phyloP scores from a whole-genome alignment of 2,329 filamentous ascomycete species.

The Colletotrichum tanaceti region DNA sequence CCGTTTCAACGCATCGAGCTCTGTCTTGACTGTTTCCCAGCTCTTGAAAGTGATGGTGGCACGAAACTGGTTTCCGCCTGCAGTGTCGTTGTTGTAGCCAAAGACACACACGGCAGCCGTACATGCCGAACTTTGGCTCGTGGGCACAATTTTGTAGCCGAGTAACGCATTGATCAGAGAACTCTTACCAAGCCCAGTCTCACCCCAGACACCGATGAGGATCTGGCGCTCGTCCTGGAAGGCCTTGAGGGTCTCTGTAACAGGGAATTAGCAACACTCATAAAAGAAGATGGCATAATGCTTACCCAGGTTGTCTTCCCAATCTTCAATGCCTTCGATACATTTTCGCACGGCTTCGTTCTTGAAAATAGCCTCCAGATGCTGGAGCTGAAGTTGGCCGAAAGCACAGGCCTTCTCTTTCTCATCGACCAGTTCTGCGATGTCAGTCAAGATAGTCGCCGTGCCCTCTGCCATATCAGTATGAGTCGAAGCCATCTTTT shows the following conservation, averaged over 20 bases:
- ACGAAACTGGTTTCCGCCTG: not conserved
- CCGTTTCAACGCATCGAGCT: conserved; percentile 31
- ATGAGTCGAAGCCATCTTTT: too few relatives aligned
- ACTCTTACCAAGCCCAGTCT: conserved; percentile 42
- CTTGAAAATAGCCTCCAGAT: too few relatives aligned
- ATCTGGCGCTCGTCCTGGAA: conserved; percentile 3
- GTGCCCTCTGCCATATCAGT: too few relatives aligned
- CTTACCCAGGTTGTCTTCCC: not conserved
- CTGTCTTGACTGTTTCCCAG: conserved; percentile 28
- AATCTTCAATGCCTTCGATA: not conserved
- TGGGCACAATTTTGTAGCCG: conserved; percentile 22
- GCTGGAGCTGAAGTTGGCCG: too few relatives aligned
- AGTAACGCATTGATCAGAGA: conserved; percentile 40
- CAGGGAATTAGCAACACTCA: not conserved
- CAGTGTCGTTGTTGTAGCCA: not conserved
- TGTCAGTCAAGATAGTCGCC: too few relatives aligned
- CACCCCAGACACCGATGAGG: conserved; percentile 28
- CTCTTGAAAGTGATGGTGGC: conserved; percentile 39
- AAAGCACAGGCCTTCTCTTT: too few relatives aligned
- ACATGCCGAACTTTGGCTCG: conserved; percentile 40
- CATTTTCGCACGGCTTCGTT: too few relatives aligned
- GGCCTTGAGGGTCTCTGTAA: not conserved
- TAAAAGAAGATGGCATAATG: not conserved
- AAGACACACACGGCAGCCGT: conserved; percentile 42
- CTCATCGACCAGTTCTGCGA: too few relatives aligned